Base-by-base conservation (phyloP, 352 stramenopile species). In the Globisporangium irregulare region DNA sequence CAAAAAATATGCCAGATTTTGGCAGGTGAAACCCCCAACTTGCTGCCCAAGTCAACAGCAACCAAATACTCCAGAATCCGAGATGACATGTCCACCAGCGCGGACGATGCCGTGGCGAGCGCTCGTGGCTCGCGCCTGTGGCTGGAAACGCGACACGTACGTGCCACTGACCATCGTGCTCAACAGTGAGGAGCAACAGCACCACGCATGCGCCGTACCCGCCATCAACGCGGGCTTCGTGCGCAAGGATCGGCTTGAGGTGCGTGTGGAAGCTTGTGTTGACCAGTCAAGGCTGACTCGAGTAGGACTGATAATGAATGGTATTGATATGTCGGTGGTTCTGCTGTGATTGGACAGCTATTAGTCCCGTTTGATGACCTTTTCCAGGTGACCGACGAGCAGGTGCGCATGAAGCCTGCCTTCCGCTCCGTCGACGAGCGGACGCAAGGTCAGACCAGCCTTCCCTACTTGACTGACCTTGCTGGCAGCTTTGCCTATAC, bases 91-190 rank as follows among this genome's bases (percentile, higher is more conserved):
- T 32, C 29, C 29, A 50, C 8, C 34, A 24, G 10, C 61, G 18
- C 7, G 36, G 32, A 15, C 32, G 8, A 20, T n/a, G 41, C 57
- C 48, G 4, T 65, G 66, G 24, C 67, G 54, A 53, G 60, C 67
- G 48, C 67, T 92, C 4, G 59, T 89, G 18, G 64, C 69, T 50
- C 75, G 80, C 43, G 69, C 81, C 25, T 76, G 71, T 46, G 75
- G 68, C 36, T 92, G 80, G 81, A 81, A 67, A 34, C 77, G 64
- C 3, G 70, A 77, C 34, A 70, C 66, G 4, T 90, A 85, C 62
- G 70, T 80, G 46, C 79, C 84, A 41, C 73, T 92, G 66, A 72
- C 76, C 20, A 73, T 90, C n/a, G 72, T 76, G 66, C 77, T 91
- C 32, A 78, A 68, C 32, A 54, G 51, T 6, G 63, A 72, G 20